These are phyloP conservation scores for Microcyclosporella mali DNA, from an alignment of 2,329 filamentous ascomycete genomes.

Conservation along the genomic window DNA sequence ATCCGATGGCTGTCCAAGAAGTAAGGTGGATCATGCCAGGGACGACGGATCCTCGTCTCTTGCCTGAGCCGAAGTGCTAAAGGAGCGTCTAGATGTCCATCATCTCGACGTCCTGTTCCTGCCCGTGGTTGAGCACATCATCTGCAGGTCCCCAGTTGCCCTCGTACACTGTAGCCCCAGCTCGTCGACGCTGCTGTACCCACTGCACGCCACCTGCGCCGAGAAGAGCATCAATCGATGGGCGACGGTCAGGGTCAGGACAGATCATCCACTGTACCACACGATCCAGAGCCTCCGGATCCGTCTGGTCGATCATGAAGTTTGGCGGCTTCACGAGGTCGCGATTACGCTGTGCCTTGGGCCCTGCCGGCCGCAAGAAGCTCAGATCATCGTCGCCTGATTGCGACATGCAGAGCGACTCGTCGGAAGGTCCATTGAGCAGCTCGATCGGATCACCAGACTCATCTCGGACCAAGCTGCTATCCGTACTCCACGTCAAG, in stretches of 20 bases:
- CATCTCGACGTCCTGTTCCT: constrained; percentile 48
- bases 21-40: no score
- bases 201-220: constrained; percentile 69
- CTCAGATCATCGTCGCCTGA: constrained; percentile 35
- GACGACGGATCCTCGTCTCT: not conserved
- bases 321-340: constrained; percentile 65
- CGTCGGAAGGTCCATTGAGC: constrained; percentile 27
- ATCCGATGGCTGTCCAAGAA: no score
- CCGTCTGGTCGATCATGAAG: constrained; percentile 77
- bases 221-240: constrained; percentile 67
- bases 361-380: constrained; percentile 30
- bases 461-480: constrained; percentile 65
- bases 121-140: constrained; percentile 50
- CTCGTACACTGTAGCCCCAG: constrained; percentile 91
- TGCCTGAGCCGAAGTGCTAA: not conserved
- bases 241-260: constrained; percentile 66
- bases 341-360: constrained; percentile 29
- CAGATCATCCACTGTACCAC: constrained; percentile 85
- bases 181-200: constrained; percentile 69
- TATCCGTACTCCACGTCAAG: constrained; percentile 72
- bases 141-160: constrained; percentile 86
- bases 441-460: constrained; percentile 55
- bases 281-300: constrained; percentile 71
- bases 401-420: constrained; percentile 22
- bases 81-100: constrained; percentile 43